Evolutionary conservation across 148 eudicot species (phyloP).

Genomic region (Chenopodium berlandieri): DNA sequence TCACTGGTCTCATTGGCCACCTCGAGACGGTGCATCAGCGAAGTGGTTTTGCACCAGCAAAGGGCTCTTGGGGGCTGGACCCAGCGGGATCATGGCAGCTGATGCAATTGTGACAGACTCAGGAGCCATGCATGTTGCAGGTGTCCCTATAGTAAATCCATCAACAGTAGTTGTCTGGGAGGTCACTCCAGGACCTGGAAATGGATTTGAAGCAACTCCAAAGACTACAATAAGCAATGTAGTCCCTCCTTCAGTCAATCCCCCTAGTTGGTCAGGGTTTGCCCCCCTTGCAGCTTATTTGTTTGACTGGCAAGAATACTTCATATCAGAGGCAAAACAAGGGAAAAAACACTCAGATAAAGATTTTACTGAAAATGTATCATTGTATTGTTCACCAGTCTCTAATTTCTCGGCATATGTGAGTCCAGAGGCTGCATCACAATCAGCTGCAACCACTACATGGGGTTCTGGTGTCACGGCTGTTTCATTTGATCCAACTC

Average conservation of each 20-base stretch:
- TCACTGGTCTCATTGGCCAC: slow-evolving; percentile 96
- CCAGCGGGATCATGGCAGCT: slow-evolving; percentile 99
- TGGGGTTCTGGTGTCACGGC: slow-evolving; percentile 99
- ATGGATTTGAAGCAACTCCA: slow-evolving; percentile 86
- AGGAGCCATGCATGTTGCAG: slow-evolving; percentile 98
- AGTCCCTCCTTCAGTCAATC: slow-evolving; percentile 79
- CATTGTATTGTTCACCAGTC: slow-evolving; percentile 94
- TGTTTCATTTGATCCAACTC: slow-evolving; percentile 97
- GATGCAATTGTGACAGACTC: slow-evolving; percentile 95
- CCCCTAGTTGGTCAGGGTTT: slow-evolving; percentile 92
- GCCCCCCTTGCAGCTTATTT: slow-evolving; percentile 93
- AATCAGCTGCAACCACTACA: slow-evolving; percentile 91
- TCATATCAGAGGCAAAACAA: slow-evolving; percentile 73
- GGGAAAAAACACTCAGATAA: slow-evolving; percentile 70
- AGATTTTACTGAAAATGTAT: slow-evolving; percentile 62
- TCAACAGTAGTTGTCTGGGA: slow-evolving; percentile 99
- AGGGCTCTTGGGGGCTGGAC: slow-evolving; percentile 98
- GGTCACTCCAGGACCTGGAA: slow-evolving; percentile 95
- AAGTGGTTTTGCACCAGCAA: slow-evolving; percentile 98
- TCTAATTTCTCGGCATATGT: slow-evolving; percentile 99
- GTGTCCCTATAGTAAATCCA: slow-evolving; percentile 97
- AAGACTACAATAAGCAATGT: slow-evolving; percentile 52
- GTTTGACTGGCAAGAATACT: slow-evolving; percentile 88
- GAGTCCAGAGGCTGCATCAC: slow-evolving; percentile 95
- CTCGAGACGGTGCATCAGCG: slow-evolving; percentile 54